Conservation (phyloP, 164 flowering plant genomes). For the Annona cherimola region DNA sequence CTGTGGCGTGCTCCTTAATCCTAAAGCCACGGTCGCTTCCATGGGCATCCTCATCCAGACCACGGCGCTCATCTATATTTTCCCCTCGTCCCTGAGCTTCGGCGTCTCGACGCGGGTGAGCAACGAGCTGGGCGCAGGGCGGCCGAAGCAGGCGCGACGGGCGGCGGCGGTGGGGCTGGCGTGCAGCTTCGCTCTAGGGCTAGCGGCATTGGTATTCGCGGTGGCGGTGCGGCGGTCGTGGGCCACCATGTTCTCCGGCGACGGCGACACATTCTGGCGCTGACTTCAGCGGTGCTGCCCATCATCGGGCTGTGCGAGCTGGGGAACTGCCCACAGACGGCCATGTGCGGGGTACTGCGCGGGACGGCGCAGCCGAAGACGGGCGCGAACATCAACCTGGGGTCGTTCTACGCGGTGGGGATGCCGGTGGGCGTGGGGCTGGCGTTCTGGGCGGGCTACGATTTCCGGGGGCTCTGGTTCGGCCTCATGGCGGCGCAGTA, state of each 20-base stretch:
- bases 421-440: slow-evolving; percentile 67
- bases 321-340: slow-evolving; percentile 79
- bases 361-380: slow-evolving; percentile 62
- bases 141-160: slow-evolving; percentile 40
- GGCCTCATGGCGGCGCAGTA: slow-evolving; percentile 65
- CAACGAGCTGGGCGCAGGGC: slow-evolving; percentile 62
- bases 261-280: slow-evolving; percentile 41
- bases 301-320: slow-evolving; percentile 79
- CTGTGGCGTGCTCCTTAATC: slow-evolving; percentile 58
- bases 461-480: slow-evolving; percentile 62
- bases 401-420: slow-evolving; percentile 69
- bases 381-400: slow-evolving; percentile 66
- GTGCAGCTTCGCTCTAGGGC: slow-evolving; percentile 42
- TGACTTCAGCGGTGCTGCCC: slow-evolving; percentile 63
- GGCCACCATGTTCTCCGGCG: slow-evolving; percentile 61
- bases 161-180: slow-evolving; percentile 44
- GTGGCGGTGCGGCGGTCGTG: slow-evolving; percentile 42
- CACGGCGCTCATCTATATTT: slow-evolving; percentile 68
- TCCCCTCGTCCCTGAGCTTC: slow-evolving; percentile 73
- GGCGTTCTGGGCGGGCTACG: slow-evolving; percentile 39
- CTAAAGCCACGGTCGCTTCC: slow-evolving; percentile 67
- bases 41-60: slow-evolving; percentile 83
- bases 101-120: slow-evolving; percentile 69
- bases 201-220: slow-evolving; percentile 47
- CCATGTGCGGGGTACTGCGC: slow-evolving; percentile 66